phyloP scores from a whole-genome alignment of 73 alveolate genomes.

The Diophrys sp. region DNA sequence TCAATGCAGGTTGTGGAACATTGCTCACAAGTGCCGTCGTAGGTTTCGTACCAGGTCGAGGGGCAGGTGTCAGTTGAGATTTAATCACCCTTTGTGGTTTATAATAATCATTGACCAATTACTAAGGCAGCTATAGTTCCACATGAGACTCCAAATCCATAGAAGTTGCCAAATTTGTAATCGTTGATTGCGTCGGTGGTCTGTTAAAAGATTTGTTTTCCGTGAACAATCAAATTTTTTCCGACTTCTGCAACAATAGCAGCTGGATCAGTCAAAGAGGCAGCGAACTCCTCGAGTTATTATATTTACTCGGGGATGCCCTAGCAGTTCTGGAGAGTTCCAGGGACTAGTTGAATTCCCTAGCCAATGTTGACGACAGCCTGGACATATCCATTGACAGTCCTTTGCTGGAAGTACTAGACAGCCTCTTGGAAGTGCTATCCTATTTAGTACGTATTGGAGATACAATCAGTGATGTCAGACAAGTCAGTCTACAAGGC shows the following conservation, averaged over 20 bases:
- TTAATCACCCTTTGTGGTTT: no score
- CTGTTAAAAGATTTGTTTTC: not conserved
- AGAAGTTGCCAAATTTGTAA: not conserved
- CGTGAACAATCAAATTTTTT: not conserved
- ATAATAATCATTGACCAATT: no score
- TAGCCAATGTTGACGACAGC: not conserved
- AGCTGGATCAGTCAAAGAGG: not conserved
- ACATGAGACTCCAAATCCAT: not conserved
- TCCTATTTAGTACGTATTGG: not conserved
- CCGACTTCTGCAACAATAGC: not conserved
- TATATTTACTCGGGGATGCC: not conserved
- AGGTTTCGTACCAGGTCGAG: no score
- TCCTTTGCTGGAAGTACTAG: not conserved
- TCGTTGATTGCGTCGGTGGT: not conserved
- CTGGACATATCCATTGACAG: not conserved
- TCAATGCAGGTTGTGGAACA: no score
- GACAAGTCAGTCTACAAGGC: not conserved
- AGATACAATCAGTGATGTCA: not conserved
- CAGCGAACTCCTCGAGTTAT: not conserved
- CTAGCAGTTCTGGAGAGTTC: not conserved
- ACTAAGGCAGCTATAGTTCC: not conserved
- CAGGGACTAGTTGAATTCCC: not conserved
- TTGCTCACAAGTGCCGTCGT: no score
- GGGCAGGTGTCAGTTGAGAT: no score
- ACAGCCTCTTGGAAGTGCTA: not conserved